Evolutionary conservation across 805 yeast genomes (phyloP).

Genomic region (Lachancea sp.): DNA sequence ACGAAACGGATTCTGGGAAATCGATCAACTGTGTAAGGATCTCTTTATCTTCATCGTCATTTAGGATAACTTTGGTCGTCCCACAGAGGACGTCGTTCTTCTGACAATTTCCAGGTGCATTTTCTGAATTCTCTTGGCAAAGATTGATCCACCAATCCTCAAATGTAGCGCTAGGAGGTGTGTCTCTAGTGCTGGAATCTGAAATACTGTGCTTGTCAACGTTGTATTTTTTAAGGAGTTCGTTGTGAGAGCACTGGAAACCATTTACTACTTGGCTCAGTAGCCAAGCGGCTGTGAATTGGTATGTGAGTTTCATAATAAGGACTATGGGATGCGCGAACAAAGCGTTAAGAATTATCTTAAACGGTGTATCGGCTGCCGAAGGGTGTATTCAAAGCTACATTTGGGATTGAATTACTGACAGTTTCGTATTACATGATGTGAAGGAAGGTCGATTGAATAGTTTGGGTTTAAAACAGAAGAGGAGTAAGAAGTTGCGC

Average conservation of each 20-base stretch:
- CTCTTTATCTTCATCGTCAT: conserved; percentile 34
- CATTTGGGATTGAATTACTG: too few relatives aligned
- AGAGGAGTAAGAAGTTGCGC: too few relatives aligned
- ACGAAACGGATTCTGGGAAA: conserved; percentile 33
- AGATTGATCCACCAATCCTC: conserved; percentile 66
- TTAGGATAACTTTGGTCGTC: conserved; percentile 46
- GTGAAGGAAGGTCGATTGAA: too few relatives aligned
- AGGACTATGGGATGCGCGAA: too few relatives aligned
- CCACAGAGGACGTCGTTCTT: conserved; percentile 76
- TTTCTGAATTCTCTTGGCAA: conserved; percentile 43
- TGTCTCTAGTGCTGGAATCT: conserved; percentile 33
- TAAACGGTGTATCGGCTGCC: too few relatives aligned
- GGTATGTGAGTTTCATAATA: conserved; percentile 1
- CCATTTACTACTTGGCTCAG: conserved; percentile 1
- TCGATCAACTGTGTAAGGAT: conserved; percentile 58
- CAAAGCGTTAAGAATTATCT: too few relatives aligned
- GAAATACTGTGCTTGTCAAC: conserved; percentile 9
- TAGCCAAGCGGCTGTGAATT: neutral
- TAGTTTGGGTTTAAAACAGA: too few relatives aligned
- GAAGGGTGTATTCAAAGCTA: too few relatives aligned
- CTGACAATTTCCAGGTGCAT: conserved; percentile 50
- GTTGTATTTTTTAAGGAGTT: conserved; percentile 22
- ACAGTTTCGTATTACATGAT: too few relatives aligned
- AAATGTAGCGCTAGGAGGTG: conserved; percentile 74
- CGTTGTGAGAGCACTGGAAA: conserved; percentile 21